Evolutionary conservation across 805 yeast species (phyloP), one percentile per base, ranked within the genome.

Genomic region (Cyberlindnera maclurae): DNA sequence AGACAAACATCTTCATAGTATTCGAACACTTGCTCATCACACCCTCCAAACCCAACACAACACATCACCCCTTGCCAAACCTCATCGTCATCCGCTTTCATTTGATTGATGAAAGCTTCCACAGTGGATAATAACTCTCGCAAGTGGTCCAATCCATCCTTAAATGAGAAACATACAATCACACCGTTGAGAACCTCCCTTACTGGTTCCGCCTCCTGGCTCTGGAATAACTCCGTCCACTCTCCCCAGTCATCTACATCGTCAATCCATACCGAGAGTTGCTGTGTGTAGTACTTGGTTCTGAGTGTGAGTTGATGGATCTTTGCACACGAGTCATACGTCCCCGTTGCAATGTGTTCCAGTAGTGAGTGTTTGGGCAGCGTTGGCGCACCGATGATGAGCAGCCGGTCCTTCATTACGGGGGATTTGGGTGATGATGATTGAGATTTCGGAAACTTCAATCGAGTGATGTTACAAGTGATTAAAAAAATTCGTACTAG

Each of bases 1-100:
- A 67, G 57, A 6, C 57, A 60, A 5, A 57, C 41, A 39, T 66
- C 72, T 38, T 70, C 77, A 5, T 64, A 39, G 6, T 45, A 57
- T 12, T 49, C 59, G 9, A 51, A 46, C 4, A 39, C 43, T 3
- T 56, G 42, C 7, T 35, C 37, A n/a, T 33, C 26, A 12, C 28
- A 33, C 12, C 59, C 64, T 2, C 66, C 59, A 15, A 54, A 57
- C 12, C 52, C 42, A 37, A 60, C 58, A 4, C 58, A 59, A n/a
- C 40, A 27, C 34, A 27, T 34, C 13, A 42, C 33, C n/a, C 45
- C 47, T 5, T 40, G 36, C 39, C 45, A 39, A 9, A 22, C 32
- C 6, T 33, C 43, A 4, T 33, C 39, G 26, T 27, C 35, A 12
- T 37, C 44, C 5, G 26, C 33, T 13, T 28, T 29, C 6, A 32